Base-by-base conservation (phyloP, 2,329 filamentous ascomycete species). In the Penicillium verrucosum region DNA sequence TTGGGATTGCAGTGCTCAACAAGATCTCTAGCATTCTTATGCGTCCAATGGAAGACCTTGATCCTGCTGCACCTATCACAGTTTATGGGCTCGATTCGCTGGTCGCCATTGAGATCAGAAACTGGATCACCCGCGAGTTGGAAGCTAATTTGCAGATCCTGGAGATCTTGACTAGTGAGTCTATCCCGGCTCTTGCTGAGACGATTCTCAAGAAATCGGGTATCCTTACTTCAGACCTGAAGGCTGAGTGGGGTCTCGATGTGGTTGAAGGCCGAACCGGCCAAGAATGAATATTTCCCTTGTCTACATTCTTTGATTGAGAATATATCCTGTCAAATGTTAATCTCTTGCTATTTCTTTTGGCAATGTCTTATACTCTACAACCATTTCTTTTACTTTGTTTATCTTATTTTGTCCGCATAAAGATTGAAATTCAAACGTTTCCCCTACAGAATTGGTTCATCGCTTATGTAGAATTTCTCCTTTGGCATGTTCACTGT, bases 21-120 rank as follows among this genome's bases (percentile, higher is more conserved):
- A 66, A 65, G 43, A 56, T 65, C 8, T 65, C 63, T 12, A 65
- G 54, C 9, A 64, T 66, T 11, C 57, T 65, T 1, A 65, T 65
- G 63, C 62, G 62, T 1, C 61, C 63, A 1, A n/a, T 60, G 5
- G 65, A 65, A 32, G 63, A 65, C 4, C 37, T 65, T 38, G 63
- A 65, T 32, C 54, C 60, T 4, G 50, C 59, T 6, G 46, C 55
- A 0, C 56, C 63, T 1, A 63, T 65, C 36, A 59, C 60, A 0
- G 57, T 62, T 5, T 70, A 66, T 47, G 70, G 69, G 2, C 37
- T 69, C 32, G 70, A 73, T 34, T 71, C 68, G 16, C 54, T 71
- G 11, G 60, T 67, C 21, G 69, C 68, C 0, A 65, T 73, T 50
- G 70, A 73, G 48, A 60, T 73, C n/a, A 48, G 67, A 43, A 67